These are phyloP conservation scores for Cystobasidium tubakii DNA, from an alignment of 768 basidiomycete genomes.

Conservation along the genomic window DNA sequence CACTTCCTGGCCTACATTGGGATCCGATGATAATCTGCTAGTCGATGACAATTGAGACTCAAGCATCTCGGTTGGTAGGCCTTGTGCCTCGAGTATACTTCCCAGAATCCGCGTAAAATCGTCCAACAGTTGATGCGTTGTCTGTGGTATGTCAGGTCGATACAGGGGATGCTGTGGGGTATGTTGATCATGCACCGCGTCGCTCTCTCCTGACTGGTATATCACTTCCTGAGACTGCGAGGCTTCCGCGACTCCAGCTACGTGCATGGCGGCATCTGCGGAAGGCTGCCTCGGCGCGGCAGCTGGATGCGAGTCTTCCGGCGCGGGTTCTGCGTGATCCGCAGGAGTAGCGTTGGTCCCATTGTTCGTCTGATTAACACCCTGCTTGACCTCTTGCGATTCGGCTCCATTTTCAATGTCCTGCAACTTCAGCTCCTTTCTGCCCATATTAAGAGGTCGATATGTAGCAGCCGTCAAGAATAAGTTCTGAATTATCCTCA, in stretches of 20 bases:
- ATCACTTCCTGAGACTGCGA: background rate
- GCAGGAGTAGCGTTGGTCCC: too few species aligned
- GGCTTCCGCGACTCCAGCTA: background rate
- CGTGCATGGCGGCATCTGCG: background rate
- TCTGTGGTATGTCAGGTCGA: background rate
- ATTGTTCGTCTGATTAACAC: background rate
- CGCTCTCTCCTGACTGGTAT: background rate
- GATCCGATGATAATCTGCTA: background rate
- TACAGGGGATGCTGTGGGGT: background rate
- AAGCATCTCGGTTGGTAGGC: background rate
- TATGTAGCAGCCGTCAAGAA: constrained; percentile 22
- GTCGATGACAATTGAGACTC: background rate
- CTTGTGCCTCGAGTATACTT: background rate
- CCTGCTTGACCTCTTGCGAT: background rate
- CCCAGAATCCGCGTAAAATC: background rate
- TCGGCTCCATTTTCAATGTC: background rate
- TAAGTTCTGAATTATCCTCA: background rate
- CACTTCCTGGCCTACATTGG: background rate
- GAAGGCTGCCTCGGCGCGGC: too few species aligned
- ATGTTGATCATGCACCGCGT: background rate
- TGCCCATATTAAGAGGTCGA: background rate
- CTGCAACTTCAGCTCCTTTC: background rate
- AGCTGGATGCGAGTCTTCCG: background rate
- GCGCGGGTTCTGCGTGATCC: background rate
- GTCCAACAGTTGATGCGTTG: background rate